Percentiles rank a stretch among this genome's conserved stretches.
Evolutionary conservation across 305 asterid species (phyloP).

Genomic region (Solanum hybrid): DNA sequence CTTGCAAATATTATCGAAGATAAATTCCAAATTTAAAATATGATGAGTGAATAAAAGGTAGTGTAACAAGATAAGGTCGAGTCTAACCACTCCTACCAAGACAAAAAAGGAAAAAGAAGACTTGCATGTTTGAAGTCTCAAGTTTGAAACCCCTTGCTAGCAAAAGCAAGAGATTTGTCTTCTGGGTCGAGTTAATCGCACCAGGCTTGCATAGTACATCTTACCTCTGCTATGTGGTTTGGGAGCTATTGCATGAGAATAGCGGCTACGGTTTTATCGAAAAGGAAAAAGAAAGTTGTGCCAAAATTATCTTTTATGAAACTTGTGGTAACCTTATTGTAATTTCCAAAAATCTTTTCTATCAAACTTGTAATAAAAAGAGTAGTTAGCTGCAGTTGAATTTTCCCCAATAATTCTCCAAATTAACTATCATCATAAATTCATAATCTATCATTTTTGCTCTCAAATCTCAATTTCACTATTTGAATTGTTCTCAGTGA

Average conservation of each 20-base stretch:
- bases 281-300: not conserved
- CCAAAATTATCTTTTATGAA: not conserved
- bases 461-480: not conserved
- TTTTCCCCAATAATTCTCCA: not conserved
- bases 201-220: fast-evolving
- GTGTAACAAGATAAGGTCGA: not conserved
- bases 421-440: not conserved
- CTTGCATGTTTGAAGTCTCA: fast-evolving
- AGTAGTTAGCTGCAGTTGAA: not conserved
- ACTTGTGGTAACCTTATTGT: not conserved
- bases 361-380: not conserved
- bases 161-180: no score
- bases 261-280: not conserved
- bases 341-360: not conserved
- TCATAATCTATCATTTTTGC: not conserved
- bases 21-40: no score
- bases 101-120: not conserved
- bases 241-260: not conserved
- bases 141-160: no score
- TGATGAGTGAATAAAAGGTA: not conserved
- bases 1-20: not conserved
- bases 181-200: fast-evolving
- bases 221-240: no score
- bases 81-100: not conserved
- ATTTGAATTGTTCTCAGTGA: not conserved